Conservation (phyloP, 345 rosid genomes). For the Odontarrhena argentea region DNA sequence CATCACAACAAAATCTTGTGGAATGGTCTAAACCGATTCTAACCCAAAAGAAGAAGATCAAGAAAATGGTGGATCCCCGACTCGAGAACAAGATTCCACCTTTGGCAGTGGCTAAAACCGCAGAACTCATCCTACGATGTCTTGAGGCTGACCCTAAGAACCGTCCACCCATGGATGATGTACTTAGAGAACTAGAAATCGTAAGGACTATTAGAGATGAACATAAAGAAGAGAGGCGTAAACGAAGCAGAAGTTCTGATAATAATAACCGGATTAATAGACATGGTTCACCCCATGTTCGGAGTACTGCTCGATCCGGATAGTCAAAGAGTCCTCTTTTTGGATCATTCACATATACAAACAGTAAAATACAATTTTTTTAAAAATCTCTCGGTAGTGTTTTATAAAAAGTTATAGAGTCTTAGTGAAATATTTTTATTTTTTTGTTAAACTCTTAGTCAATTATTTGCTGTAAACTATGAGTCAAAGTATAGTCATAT, state of each 20-base stretch:
- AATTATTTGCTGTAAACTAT: slow-evolving; percentile 8
- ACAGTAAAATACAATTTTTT: background rate
- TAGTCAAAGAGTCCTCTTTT: slow-evolving; percentile 24
- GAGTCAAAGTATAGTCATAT: slow-evolving; percentile 9
- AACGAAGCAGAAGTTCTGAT: slow-evolving; percentile 12
- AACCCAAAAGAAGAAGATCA: slow-evolving; percentile 50
- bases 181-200: slow-evolving; percentile 45
- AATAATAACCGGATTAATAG: slow-evolving; percentile 24
- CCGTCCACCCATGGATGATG: slow-evolving; percentile 76
- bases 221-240: slow-evolving; percentile 45
- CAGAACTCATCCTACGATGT: slow-evolving; percentile 54
- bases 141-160: slow-evolving; percentile 61
- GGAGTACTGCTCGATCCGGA: slow-evolving; percentile 36
- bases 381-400: too few species aligned
- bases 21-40: slow-evolving; percentile 65
- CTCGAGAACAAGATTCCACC: slow-evolving; percentile 57
- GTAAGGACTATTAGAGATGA: slow-evolving; percentile 44
- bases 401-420: too few species aligned
- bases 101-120: slow-evolving; percentile 50
- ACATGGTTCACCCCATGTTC: slow-evolving; percentile 23
- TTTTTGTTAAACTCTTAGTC: background rate
- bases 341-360: slow-evolving; percentile 9
- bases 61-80: slow-evolving; percentile 71
- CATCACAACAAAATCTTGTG: slow-evolving; percentile 49
- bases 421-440: too few species aligned